These are phyloP conservation scores for Diaporthe capsici DNA, from an alignment of 2,329 filamentous ascomycete genomes.

Conservation along the genomic window DNA sequence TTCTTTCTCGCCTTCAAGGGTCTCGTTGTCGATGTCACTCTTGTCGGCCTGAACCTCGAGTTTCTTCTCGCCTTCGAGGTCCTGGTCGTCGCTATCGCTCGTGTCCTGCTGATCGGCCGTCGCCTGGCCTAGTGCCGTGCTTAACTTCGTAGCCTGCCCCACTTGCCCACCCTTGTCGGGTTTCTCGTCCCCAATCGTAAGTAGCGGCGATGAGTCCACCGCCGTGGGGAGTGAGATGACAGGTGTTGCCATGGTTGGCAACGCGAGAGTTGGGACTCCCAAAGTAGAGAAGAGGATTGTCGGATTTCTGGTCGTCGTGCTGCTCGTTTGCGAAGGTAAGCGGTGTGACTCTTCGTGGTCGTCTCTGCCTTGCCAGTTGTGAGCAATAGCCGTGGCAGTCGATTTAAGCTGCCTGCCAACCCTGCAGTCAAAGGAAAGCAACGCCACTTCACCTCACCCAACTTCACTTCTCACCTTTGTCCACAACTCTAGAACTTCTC, in stretches of 20 bases:
- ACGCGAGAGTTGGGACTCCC: not conserved
- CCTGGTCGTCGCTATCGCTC: conserved; percentile 15
- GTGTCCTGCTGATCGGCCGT: conserved; percentile 31
- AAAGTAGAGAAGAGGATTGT: not conserved
- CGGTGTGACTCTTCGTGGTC: conserved; percentile 38
- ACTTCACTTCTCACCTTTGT: conserved; percentile 15
- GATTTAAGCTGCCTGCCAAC: conserved; percentile 10
- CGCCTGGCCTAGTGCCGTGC: conserved; percentile 15
- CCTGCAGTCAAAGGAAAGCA: conserved; percentile 17
- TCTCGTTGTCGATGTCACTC: not conserved
- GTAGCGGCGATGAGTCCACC: conserved; percentile 10
- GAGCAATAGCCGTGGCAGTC: conserved; percentile 16
- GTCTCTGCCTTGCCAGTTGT: conserved; percentile 9
- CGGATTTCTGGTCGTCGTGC: not conserved
- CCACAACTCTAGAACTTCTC: not conserved
- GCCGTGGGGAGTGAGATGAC: conserved; percentile 17
- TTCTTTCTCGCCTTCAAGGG: conserved; percentile 18
- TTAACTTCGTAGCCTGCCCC: conserved; percentile 2
- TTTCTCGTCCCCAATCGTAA: not conserved
- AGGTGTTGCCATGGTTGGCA: conserved; percentile 26
- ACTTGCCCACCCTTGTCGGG: not conserved
- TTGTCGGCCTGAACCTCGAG: conserved; percentile 8
- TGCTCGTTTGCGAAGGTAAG: not conserved
- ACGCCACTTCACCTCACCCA: conserved; percentile 1
- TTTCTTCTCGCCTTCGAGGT: conserved; percentile 22